Conservation (phyloP, 495 filamentous ascomycete genomes). For the Hypoxylon fragiforme region DNA sequence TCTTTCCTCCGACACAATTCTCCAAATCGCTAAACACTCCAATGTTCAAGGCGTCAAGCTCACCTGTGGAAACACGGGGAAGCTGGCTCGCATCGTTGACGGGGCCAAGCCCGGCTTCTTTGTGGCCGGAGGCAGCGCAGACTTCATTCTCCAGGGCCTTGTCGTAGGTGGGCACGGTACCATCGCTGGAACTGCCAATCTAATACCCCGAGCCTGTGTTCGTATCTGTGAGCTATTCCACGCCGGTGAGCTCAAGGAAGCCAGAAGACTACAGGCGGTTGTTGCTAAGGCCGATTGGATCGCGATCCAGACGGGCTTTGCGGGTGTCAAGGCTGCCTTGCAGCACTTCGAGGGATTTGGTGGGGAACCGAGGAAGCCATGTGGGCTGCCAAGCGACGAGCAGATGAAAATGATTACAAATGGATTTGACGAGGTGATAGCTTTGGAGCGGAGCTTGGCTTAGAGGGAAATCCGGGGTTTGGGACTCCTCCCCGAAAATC, state of each 20-base stretch:
- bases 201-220: slow-evolving; percentile 73
- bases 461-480: slow-evolving; percentile 20
- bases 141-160: slow-evolving; percentile 80
- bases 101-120: slow-evolving; percentile 64
- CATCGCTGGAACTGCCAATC: slow-evolving; percentile 80
- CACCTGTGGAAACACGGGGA: slow-evolving; percentile 86
- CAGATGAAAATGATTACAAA: slow-evolving; percentile 62
- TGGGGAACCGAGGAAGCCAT: slow-evolving; percentile 67
- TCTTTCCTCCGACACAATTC: slow-evolving; percentile 78
- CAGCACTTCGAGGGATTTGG: slow-evolving; percentile 77
- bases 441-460: slow-evolving; percentile 33
- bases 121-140: slow-evolving; percentile 79
- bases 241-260: slow-evolving; percentile 68
- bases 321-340: slow-evolving; percentile 80
- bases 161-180: slow-evolving; percentile 76
- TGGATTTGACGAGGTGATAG: slow-evolving; percentile 63
- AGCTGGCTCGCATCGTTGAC: slow-evolving; percentile 76
- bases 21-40: slow-evolving; percentile 70
- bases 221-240: slow-evolving; percentile 72
- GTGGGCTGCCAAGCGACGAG: slow-evolving; percentile 58
- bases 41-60: slow-evolving; percentile 84
- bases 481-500: not conserved
- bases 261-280: slow-evolving; percentile 67
- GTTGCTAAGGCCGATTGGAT: slow-evolving; percentile 80
- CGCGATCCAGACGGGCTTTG: slow-evolving; percentile 76